These are phyloP conservation scores for Populus hybrid DNA, from an alignment of 441 rosid species.

Conservation along the genomic window DNA sequence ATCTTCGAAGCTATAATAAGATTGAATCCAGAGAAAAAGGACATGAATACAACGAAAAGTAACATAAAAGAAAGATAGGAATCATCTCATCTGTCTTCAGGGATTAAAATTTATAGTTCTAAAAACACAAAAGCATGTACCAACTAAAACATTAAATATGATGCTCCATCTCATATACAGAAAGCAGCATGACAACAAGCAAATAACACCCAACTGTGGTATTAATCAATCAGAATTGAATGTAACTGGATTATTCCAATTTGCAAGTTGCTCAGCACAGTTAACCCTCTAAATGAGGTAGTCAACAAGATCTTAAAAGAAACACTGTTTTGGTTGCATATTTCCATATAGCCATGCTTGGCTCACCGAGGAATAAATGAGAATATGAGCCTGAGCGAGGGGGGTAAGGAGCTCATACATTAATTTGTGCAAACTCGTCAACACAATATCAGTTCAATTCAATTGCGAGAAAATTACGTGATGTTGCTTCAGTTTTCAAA, in stretches of 20 bases:
- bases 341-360: background rate
- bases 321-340: background rate
- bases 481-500: background rate
- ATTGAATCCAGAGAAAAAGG: conserved; percentile 16
- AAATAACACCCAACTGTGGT: background rate
- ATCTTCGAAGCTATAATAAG: conserved; percentile 71
- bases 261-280: background rate
- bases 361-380: background rate
- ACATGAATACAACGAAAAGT: conserved; percentile 6
- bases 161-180: background rate
- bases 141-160: background rate
- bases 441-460: background rate
- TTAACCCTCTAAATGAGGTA: background rate
- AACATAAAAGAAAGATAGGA: background rate
- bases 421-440: background rate
- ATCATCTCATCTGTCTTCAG: background rate
- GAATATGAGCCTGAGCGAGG: background rate
- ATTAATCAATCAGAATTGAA: background rate
- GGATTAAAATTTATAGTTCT: background rate
- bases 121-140: background rate
- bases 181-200: background rate
- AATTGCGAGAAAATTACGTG: background rate
- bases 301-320: background rate
- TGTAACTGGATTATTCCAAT: background rate
- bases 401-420: background rate